Conservation (phyloP, 1,284 basidiomycete species). For the Cutaneotrichosporon cyanovorans region DNA sequence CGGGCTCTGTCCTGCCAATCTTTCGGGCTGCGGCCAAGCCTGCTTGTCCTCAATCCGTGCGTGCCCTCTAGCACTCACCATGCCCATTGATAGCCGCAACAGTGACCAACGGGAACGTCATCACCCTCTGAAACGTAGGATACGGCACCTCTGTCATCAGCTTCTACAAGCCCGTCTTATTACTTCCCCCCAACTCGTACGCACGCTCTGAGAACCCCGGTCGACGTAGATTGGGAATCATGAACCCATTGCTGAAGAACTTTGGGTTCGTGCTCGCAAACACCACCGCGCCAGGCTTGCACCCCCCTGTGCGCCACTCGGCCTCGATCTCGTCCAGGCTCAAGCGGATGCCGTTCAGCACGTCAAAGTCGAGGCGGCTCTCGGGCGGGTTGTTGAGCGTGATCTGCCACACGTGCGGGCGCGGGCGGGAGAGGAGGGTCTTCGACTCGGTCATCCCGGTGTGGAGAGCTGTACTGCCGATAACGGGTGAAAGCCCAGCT, state of each 20-base stretch:
- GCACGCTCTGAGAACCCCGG: constrained; percentile 4
- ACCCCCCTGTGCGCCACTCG: constrained; percentile 56
- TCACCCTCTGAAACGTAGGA: constrained; percentile 19
- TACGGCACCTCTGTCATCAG: constrained; percentile 1
- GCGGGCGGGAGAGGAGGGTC: constrained; percentile 23
- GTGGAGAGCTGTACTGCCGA: no score
- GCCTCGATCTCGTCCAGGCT: constrained; percentile 69
- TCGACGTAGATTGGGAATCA: not conserved
- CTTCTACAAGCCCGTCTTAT: no score
- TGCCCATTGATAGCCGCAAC: constrained; percentile 87
- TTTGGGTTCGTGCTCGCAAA: constrained; percentile 69
- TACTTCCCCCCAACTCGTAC: not conserved
- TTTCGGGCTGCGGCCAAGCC: no score
- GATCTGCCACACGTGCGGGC: constrained; percentile 32
- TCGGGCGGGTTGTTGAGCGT: constrained; percentile 42
- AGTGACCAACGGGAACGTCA: constrained; percentile 51
- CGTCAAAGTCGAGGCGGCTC: constrained; percentile 39
- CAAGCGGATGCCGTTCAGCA: constrained; percentile 27
- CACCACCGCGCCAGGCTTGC: constrained; percentile 58
- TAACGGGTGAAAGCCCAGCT: no score
- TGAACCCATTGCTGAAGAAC: constrained; percentile 67
- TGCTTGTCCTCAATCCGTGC: no score
- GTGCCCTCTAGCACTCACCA: no score
- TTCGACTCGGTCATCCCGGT: not conserved
- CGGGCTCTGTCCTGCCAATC: not conserved